Evolutionary conservation across 306 rosid genomes (phyloP), one percentile per base, ranked within the genome.

Genomic region (Dalbergia cochinchinensis): DNA sequence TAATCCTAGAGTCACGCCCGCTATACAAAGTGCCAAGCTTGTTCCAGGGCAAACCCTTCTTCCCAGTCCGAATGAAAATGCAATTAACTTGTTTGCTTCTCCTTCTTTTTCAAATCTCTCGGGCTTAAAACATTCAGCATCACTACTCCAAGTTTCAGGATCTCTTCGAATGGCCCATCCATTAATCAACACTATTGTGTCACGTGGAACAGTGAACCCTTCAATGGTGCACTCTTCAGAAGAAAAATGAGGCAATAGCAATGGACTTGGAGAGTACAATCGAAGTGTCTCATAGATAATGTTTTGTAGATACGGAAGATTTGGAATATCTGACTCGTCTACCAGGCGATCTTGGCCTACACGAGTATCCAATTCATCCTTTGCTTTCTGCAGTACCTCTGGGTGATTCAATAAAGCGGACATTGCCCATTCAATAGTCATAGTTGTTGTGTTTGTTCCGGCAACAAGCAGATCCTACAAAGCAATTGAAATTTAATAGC

Each of bases 121-220:
- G 6, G 73, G 81, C 57, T 76, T 84, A 45, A 90, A 90, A 14
- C 81, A 71, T 8, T 20, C 41, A 0, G 80, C 71, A 11, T 86
- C 88, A 15, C 69, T 71, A 15, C 69, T 71, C 94, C 92, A 88
- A 11, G 69, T 1, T 10, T 64, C 11, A 6, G 89, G 89, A 50
- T 90, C 91, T 69, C 90, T 82, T 8, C 86, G 87, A 33, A 88
- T 84, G 65, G 87, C 86, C 91, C 91, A 90, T 3, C 83, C 86
- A 54, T 90, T 87, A 14, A 88, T 59, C 11, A 90, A 37, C 47
- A 86, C 73, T 1, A 85, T 88, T 0, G 92, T 88, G 64, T 59
- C 76, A 6, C 80, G 85, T 3, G 90, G 92, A 53, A 86, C 35
- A 1, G 81, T 65, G 7, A 76, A 88, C 19, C 82, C 88, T 3